phyloP scores from a whole-genome alignment of 208 protist genomes.

The Acanthamoeba culbertsoni region DNA sequence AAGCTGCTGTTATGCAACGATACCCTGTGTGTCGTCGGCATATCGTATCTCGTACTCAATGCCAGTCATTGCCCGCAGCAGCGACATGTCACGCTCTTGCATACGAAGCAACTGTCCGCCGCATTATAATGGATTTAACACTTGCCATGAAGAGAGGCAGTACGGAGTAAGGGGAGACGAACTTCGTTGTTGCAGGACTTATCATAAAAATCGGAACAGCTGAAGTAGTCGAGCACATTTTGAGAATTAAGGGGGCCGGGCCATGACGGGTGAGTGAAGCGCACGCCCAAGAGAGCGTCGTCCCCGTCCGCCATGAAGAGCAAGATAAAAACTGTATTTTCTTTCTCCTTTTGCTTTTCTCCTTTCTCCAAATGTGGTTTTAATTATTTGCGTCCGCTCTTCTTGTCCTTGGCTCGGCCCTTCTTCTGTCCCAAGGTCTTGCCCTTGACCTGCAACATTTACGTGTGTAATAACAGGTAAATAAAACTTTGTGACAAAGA shows the following conservation, averaged over 20 bases:
- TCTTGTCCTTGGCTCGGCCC: background rate
- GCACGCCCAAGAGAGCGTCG: background rate
- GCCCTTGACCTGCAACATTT: background rate
- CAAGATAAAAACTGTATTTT: no score
- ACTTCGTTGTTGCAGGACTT: conserved; percentile 50
- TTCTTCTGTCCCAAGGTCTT: background rate
- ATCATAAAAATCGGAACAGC: conserved; percentile 23
- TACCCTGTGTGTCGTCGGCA: conserved; percentile 7
- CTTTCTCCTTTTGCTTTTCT: no score
- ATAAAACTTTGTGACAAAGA: background rate
- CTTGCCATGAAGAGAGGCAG: background rate
- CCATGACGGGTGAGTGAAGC: conserved; percentile 8
- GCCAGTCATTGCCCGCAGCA: background rate
- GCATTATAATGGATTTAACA: background rate
- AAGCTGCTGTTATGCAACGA: background rate
- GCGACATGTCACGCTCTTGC: conserved; percentile 44
- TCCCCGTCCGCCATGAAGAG: no score
- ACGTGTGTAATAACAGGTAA: background rate
- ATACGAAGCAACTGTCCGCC: background rate
- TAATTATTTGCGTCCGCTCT: no score
- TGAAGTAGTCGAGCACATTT: conserved; percentile 49
- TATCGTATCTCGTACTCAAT: conserved; percentile 36
- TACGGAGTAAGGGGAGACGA: background rate
- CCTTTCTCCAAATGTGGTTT: no score
- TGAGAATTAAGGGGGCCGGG: background rate